These are phyloP conservation scores for Sordaria brevicollis DNA, from an alignment of 495 filamentous ascomycete genomes.

Conservation along the genomic window DNA sequence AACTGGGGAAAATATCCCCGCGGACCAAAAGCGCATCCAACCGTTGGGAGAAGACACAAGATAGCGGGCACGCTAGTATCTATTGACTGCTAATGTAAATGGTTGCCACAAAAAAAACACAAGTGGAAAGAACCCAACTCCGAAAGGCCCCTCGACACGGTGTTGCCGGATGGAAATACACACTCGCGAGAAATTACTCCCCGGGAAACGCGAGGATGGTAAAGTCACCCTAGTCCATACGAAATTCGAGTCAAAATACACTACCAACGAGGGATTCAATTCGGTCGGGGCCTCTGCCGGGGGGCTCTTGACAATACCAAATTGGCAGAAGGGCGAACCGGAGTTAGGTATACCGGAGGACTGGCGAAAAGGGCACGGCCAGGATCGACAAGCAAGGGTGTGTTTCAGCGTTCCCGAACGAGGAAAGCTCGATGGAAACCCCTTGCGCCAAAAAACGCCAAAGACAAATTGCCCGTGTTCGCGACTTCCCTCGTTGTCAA, in stretches of 20 bases:
- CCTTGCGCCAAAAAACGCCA: neutral
- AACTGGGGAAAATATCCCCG: neutral
- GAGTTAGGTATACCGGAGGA: neutral
- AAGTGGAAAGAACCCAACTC: conserved; percentile 1
- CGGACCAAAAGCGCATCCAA: neutral
- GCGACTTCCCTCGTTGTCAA: neutral
- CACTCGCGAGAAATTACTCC: neutral
- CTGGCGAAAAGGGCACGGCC: conserved; percentile 3
- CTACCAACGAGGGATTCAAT: conserved; percentile 20
- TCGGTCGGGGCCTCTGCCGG: neutral
- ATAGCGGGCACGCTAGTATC: neutral
- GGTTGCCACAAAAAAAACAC: neutral
- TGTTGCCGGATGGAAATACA: neutral
- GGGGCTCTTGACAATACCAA: conserved; percentile 1
- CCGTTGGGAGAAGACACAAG: neutral
- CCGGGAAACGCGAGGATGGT: neutral
- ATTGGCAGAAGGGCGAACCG: conserved; percentile 17
- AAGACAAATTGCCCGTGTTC: neutral
- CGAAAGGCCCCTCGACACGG: neutral
- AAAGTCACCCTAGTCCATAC: neutral
- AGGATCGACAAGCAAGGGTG: conserved; percentile 20
- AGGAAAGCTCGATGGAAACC: conserved; percentile 2
- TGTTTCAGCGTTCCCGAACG: conserved; percentile 18
- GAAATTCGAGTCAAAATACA: conserved; percentile 1
- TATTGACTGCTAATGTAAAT: neutral